These are phyloP conservation scores for Mycena alexandri DNA, from an alignment of 768 basidiomycete species.

Conservation along the genomic window DNA sequence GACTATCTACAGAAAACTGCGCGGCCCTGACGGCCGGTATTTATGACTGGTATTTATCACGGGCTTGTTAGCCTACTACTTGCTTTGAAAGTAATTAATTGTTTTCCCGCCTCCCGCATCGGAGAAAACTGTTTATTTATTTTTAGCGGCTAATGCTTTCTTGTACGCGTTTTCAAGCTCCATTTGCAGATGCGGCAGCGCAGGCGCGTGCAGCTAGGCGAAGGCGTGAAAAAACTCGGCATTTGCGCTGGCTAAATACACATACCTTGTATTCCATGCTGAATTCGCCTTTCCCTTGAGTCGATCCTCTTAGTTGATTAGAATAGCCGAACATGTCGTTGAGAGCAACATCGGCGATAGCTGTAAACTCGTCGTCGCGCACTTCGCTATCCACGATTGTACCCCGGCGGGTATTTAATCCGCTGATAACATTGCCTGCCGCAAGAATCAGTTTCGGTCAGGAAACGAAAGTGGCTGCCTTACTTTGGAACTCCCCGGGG, in stretches of 20 bases:
- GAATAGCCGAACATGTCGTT: constrained; percentile 99
- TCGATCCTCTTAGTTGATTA: constrained; percentile 90
- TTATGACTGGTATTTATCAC: constrained; percentile 25
- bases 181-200: constrained; percentile 87
- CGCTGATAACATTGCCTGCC: constrained; percentile 89
- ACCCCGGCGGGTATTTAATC: constrained; percentile 91
- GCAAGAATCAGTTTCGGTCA: constrained; percentile 15
- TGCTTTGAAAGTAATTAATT: constrained; percentile 23
- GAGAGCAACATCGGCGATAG: constrained; percentile 90
- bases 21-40: constrained; percentile 19
- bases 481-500: constrained; percentile 94
- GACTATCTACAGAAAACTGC: constrained; percentile 24
- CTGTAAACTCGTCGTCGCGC: constrained; percentile 96
- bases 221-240: constrained; percentile 13
- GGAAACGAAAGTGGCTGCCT: constrained; percentile 36
- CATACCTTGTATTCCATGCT: constrained; percentile 84
- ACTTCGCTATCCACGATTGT: constrained; percentile 97
- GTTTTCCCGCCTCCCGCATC: background rate
- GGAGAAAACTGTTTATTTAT: constrained; percentile 56
- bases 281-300: constrained; percentile 96
- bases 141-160: constrained; percentile 81
- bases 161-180: constrained; percentile 90
- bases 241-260: constrained; percentile 26
- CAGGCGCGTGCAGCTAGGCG: constrained; percentile 79
- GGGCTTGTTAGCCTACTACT: constrained; percentile 9